phyloP scores from a whole-genome alignment of 23 red algal genomes.

The Gracilariopsis chorda region DNA sequence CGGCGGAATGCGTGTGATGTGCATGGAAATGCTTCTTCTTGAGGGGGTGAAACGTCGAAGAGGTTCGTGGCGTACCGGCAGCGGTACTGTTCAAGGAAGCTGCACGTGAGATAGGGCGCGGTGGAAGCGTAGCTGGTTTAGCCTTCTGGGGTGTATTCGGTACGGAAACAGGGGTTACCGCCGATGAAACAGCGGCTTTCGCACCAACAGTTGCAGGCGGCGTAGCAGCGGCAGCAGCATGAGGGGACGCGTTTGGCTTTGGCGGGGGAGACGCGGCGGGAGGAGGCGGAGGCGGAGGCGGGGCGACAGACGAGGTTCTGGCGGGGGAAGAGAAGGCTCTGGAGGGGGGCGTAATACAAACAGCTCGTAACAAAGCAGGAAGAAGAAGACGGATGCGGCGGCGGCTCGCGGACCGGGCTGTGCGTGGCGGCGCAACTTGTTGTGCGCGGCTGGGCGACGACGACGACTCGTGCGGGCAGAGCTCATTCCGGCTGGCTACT shows the following conservation, averaged over 20 bases:
- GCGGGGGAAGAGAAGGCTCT: background rate
- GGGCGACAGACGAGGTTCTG: background rate
- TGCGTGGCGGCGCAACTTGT: background rate
- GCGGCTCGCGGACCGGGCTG: background rate
- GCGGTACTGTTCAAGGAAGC: background rate
- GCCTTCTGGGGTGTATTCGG: background rate
- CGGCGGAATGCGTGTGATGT: background rate
- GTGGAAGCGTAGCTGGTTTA: too few relatives aligned
- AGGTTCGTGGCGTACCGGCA: background rate
- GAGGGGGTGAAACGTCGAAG: background rate
- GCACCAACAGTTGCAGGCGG: background rate
- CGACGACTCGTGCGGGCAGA: background rate
- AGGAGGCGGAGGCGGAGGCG: background rate
- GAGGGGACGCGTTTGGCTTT: background rate
- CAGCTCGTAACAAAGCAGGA: conserved; percentile 12
- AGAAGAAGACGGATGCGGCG: conserved; percentile 1
- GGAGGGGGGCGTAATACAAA: background rate
- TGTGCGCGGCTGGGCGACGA: background rate
- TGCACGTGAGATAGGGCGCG: background rate
- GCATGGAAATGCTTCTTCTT: background rate
- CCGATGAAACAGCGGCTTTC: background rate
- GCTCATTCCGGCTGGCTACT: background rate
- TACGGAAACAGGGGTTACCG: background rate
- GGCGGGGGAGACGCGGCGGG: background rate
- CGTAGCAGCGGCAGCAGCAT: background rate